Evolutionary conservation across 345 rosid species (phyloP), one percentile per base, ranked within the genome.

Genomic region (Aegle marmelos): DNA sequence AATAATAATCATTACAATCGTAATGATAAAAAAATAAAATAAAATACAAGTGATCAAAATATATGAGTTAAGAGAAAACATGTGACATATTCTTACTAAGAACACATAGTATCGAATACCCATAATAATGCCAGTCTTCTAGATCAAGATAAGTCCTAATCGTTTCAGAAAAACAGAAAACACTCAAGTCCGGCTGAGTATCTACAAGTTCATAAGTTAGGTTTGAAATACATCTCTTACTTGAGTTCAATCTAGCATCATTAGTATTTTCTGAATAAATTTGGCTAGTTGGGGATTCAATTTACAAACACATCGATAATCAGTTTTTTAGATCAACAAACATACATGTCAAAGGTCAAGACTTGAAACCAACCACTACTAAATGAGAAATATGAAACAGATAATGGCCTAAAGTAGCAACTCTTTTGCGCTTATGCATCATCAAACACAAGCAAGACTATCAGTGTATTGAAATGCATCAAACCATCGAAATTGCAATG

Each of bases 401-500:
- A 28, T 8, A 21, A 37, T 21, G 24, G 34, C 48, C 9, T 19
- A 22, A 22, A n/a, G n/a, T 56, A 9, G 24, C 9, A n/a, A 22
- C 24, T 8, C 24, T 56, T 27, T 25, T 34, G 25, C 10, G 13
- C 17, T 22, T 28, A 68, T 37, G 24, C 53, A 13, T 68, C 7
- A n/a, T 39, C 78, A 83, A 34, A 80, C 81, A 53, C 58, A 57
- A 27, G 79, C 73, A 58, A 78, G 67, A 22, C 77, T 77, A 69
- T 79, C 58, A 7, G 72, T 58, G 63, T 76, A 81, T 59, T 70
- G 67, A 27, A 66, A 67, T n/a, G 85, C 83, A 19, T 68, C 21
- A 64, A 16, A 70, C 31, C 31, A 59, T 14, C 5, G 10, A 28
- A 72, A 62, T n/a, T 79, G 54, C 21, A 37, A n/a, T 8, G 65